Evolutionary conservation across 768 basidiomycete genomes (phyloP).

Genomic region (Russula foetens): DNA sequence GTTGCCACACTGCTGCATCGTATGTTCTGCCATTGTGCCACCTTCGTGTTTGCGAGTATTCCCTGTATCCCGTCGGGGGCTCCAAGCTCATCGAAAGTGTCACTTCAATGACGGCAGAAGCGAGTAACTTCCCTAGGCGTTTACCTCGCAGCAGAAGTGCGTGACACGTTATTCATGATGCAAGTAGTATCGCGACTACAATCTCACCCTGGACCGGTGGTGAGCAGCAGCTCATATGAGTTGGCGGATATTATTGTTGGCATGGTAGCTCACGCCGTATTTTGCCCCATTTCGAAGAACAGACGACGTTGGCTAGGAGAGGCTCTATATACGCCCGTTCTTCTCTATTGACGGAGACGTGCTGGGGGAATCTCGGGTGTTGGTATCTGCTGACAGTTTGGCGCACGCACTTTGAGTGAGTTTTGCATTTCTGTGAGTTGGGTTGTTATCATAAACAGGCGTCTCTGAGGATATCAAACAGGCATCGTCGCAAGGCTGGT

Average conservation of each 20-base stretch:
- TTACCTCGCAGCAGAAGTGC: conserved; percentile 83
- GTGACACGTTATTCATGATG: conserved; percentile 82
- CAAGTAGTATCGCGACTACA: conserved; percentile 99
- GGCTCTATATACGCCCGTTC: conserved; percentile 94
- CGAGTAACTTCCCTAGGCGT: conserved; percentile 87
- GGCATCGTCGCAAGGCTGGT: conserved; percentile 73
- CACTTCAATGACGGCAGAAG: conserved; percentile 92
- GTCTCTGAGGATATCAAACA: conserved; percentile 74
- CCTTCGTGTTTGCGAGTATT: conserved; percentile 94
- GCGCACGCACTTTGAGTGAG: conserved; percentile 95
- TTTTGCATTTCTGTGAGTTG: too few relatives aligned
- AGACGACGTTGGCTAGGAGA: conserved; percentile 87
- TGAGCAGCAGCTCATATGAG: conserved; percentile 31
- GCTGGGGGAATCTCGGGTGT: conserved; percentile 84
- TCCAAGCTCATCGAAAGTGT: conserved; percentile 79
- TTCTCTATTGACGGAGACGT: conserved; percentile 99
- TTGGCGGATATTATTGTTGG: not conserved
- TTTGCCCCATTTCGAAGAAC: conserved; percentile 99
- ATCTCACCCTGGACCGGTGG: conserved; percentile 97
- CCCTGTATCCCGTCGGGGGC: conserved; percentile 73
- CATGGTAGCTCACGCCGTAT: conserved; percentile 84
- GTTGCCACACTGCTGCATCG: conserved; percentile 96
- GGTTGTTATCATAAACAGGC: conserved; percentile 85
- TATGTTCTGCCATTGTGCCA: conserved; percentile 96
- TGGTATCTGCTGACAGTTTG: conserved; percentile 78